Evolutionary conservation across 2,329 filamentous ascomycete species (phyloP), one percentile per base, ranked within the genome.

Genomic region (Neoarthrinium moseri): DNA sequence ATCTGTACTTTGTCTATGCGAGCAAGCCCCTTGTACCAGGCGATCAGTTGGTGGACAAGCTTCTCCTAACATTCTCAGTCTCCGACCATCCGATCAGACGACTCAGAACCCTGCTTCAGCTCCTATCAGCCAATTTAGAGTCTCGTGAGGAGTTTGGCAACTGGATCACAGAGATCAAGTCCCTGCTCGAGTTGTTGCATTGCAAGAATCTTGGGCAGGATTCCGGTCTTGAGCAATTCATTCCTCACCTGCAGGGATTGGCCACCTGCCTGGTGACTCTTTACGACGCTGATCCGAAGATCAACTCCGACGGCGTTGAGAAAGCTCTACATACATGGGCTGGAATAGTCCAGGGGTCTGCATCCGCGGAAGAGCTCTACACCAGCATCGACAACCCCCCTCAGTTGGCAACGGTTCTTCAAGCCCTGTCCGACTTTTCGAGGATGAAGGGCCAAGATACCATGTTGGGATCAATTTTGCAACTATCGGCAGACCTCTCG

Each of bases 41-140:
- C 5, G 72, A 78, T 41, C 62, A 73, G 2, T 69, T 66, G 11
- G 65, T 79, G 10, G 68, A 72, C 27, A 64, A 70, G 1, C 59
- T 83, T 8, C 59, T 83, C 4, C 64, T 73, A 6, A 68, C 75
- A 2, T 81, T 80, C 50, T 68, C 75, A 3, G 55, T 64, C 1
- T 73, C 78, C 0, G 67, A 64, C 18, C 76, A 77, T 50, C 79
- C 79, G 0, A 60, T 83, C 27, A 70, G 79, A 26, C 68, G 78
- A 17, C 61, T 82, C 3, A 70, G 80, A 12, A 73, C 77, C 1
- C 58, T 83, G 5, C 59, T 80, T 2, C 66, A 73, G 10, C 60
- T 83, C 1, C 66, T 77, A 8, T 67, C 71, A 11, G 68, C 73
- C 35, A 72, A 70, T 20, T 58, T 82, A n/a, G 77, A 75, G 18